A percentile compares a stretch with the other conserved stretches of the same genome.
phyloP scores from a whole-genome alignment of 176 grass and related monocot genomes.

The Ensete ventricosum region DNA sequence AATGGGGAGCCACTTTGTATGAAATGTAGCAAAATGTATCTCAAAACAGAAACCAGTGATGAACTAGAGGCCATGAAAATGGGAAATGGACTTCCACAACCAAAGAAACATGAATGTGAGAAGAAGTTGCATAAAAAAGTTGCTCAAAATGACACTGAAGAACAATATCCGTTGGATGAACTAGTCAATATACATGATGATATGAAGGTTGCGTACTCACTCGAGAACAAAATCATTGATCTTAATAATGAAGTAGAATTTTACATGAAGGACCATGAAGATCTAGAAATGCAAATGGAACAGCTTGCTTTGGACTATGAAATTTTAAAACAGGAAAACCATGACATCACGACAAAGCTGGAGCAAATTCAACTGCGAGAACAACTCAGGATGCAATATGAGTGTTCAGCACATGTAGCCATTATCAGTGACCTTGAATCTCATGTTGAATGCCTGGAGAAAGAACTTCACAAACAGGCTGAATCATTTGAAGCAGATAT shows the following conservation, averaged over 20 bases:
- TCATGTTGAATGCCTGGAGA: constrained; percentile 64
- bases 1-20: constrained; percentile 46
- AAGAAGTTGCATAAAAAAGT: constrained; percentile 34
- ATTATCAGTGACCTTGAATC: constrained; percentile 81
- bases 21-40: constrained; percentile 4
- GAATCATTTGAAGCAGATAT: constrained; percentile 66
- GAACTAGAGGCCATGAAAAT: constrained; percentile 40
- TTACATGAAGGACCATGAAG: constrained; percentile 87
- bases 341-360: constrained; percentile 70
- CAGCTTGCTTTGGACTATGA: constrained; percentile 95
- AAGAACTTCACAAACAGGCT: constrained; percentile 57
- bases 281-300: constrained; percentile 98
- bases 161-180: constrained; percentile 53
- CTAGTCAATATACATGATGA: constrained; percentile 40
- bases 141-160: constrained; percentile 37
- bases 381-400: constrained; percentile 84
- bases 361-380: constrained; percentile 84
- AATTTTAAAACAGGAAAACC: constrained; percentile 96
- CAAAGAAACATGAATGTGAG: constrained; percentile 38
- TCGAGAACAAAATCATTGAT: constrained; percentile 56
- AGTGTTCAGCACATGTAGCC: constrained; percentile 81
- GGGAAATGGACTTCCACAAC: constrained; percentile 33
- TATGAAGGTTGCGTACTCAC: constrained; percentile 15
- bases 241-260: constrained; percentile 66
- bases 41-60: background rate